Percentiles rank a stretch among this genome's conserved stretches.
phyloP scores from a whole-genome alignment of 208 protist genomes.

The Acanthamoeba healyi region DNA sequence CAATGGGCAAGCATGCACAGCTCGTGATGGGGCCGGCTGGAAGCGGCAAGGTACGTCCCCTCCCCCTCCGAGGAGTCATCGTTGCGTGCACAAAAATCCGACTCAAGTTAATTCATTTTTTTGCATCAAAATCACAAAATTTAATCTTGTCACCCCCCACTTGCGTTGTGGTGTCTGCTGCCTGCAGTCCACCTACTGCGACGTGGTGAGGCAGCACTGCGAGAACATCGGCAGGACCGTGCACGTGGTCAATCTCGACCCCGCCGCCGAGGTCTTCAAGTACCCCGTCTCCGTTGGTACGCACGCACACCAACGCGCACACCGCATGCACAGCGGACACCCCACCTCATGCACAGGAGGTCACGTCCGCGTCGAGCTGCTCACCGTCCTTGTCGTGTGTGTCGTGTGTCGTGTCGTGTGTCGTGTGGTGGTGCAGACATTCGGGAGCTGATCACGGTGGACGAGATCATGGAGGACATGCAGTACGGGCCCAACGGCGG shows the following conservation, averaged over 20 bases:
- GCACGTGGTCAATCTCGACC: slow-evolving; percentile 98
- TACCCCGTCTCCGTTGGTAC: slow-evolving; percentile 79
- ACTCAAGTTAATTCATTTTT: too few species aligned
- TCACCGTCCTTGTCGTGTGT: slow-evolving; percentile 86
- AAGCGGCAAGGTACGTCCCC: slow-evolving; percentile 85
- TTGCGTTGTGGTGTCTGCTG: neutral
- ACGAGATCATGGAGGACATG: slow-evolving; percentile 94
- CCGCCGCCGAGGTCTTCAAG: slow-evolving; percentile 96
- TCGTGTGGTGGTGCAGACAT: too few species aligned
- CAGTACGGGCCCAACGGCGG: slow-evolving; percentile 98
- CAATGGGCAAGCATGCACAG: slow-evolving; percentile 88
- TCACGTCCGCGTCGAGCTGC: slow-evolving; percentile 83
- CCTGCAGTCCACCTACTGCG: slow-evolving; percentile 91
- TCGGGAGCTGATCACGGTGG: slow-evolving; percentile 94
- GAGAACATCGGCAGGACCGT: slow-evolving; percentile 89
- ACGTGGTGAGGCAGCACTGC: slow-evolving; percentile 86
- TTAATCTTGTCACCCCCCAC: neutral
- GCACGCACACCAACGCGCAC: slow-evolving; percentile 80
- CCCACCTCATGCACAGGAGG: neutral
- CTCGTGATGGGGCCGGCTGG: slow-evolving; percentile 92
- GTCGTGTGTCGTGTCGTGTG: too few species aligned
- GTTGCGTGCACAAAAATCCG: neutral
- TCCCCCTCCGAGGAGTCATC: neutral
- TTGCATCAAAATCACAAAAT: too few species aligned
- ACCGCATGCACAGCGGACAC: too few species aligned